These are phyloP conservation scores for Kwoniella mangroviensis DNA, from an alignment of 768 basidiomycete species.

Conservation along the genomic window DNA sequence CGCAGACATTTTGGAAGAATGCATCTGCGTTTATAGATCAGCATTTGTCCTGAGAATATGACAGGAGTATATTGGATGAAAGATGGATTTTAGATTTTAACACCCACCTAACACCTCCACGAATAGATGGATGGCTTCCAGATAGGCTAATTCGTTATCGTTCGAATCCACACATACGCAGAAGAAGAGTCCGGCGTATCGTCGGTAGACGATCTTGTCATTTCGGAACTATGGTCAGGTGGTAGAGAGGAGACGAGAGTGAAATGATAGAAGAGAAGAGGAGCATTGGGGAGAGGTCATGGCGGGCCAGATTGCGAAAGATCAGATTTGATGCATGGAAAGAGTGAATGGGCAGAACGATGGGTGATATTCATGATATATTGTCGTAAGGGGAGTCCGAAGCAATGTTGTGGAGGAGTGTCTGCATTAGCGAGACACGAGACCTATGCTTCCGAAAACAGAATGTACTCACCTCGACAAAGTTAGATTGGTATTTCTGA, in stretches of 20 bases:
- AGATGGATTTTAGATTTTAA: background rate
- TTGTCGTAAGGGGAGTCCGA: no score
- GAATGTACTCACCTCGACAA: conserved; percentile 80
- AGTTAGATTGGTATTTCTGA: conserved; percentile 98
- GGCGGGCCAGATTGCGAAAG: no score
- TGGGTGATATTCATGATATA: no score
- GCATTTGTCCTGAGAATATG: background rate
- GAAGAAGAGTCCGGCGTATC: conserved; percentile 97
- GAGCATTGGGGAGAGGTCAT: background rate
- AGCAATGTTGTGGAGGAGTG: no score
- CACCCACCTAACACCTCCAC: conserved; percentile 90
- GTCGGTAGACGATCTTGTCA: conserved; percentile 94
- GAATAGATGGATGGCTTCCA: conserved; percentile 97
- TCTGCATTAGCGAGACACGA: no score
- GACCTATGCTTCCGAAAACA: background rate
- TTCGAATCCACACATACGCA: conserved; percentile 97
- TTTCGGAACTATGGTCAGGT: conserved; percentile 76
- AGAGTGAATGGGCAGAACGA: no score
- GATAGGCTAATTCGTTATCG: conserved; percentile 95
- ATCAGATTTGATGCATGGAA: no score
- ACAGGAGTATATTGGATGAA: background rate
- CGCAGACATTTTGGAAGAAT: conserved; percentile 99
- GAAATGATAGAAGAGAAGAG: background rate
- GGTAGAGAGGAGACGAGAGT: background rate
- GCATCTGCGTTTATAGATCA: conserved; percentile 68